Base-by-base conservation (phyloP, 2,329 filamentous ascomycete genomes). In the Diaporthe sp. region DNA sequence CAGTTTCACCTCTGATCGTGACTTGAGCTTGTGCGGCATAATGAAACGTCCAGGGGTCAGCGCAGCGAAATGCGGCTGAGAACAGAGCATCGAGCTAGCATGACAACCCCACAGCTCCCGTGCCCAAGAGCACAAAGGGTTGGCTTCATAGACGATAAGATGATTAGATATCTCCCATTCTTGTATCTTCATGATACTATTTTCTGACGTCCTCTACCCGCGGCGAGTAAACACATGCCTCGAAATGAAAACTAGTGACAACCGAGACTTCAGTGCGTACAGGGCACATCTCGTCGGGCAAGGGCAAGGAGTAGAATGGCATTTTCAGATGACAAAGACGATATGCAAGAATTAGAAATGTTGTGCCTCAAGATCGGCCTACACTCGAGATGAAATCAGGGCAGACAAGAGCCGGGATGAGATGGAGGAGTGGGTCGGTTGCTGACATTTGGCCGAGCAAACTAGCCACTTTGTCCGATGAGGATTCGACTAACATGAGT, bases 1-100 rank as follows among this genome's bases (percentile, higher is more conserved):
- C 28, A 2, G 64, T 68, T 68, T 68, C 64, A 68, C 22, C 8
- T 54, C 4, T 68, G 64, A 10, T 4, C 3, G 45, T 35, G 33
- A 30, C 17, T 5, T 8, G n/a, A 40, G 47, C 45, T 40, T 68
- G 33, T 54, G 64, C n/a, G 47, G 33, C 45, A 54, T 30, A 40
- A 54, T 68, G 64, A 68, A 68, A 68, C 64, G 28, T 68, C 47
- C n/a, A 54, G 64, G 64, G 64, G 64, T 40, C n/a, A 33, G n/a
- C 64, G 47, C 33, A 40, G 9, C 15, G 22, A 19, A 35, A 38
- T 25, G 35, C 47, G 1, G 12, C 17, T 10, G 3, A 25, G 3
- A 25, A 13, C 30, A 15, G 10, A 47, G 22, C 5, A 15, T 3
- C 4, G n/a, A 19, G 7, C n/a, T n/a, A 25, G 8, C 25, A n/a